These are phyloP conservation scores for Buxus sempervirens DNA, from an alignment of 164 flowering plant genomes.

Conservation along the genomic window DNA sequence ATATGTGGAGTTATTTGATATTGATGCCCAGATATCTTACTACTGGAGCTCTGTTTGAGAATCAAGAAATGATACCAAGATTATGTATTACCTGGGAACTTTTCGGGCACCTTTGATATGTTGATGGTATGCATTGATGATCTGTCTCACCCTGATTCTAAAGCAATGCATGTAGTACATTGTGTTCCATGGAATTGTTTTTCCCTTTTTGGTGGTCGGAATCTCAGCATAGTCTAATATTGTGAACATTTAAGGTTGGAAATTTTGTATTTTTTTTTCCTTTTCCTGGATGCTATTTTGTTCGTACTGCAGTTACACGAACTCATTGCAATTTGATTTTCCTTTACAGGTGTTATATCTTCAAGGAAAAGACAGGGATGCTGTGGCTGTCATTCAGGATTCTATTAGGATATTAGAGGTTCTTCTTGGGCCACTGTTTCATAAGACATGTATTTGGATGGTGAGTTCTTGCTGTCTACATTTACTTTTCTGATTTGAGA, in stretches of 20 bases:
- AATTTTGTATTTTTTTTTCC: not conserved
- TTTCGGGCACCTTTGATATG: not conserved
- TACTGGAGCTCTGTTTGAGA: not conserved
- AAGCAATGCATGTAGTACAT: not conserved
- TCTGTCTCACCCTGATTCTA: not conserved
- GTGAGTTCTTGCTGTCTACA: not conserved
- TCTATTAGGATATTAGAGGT: constrained; percentile 90
- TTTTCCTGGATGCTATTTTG: not conserved
- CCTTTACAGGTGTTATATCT: constrained; percentile 62
- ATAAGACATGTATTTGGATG: not conserved
- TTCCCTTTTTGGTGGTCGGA: not conserved
- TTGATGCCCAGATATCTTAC: not conserved
- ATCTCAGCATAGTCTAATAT: not conserved
- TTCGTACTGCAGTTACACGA: not conserved
- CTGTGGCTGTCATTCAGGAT: constrained; percentile 63
- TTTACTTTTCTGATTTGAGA: constrained; percentile 4
- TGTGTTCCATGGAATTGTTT: not conserved
- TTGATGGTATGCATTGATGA: not conserved
- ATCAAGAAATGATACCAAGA: not conserved
- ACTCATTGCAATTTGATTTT: not conserved
- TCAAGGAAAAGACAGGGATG: constrained; percentile 67
- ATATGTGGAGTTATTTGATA: not conserved
- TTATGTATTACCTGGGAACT: not conserved
- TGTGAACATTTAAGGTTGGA: not conserved
- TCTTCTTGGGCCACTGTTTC: not conserved